Percentiles rank a stretch among this genome's conserved stretches.
Conservation (phyloP, 2,329 filamentous ascomycete genomes). For the Dothidotthia symphoricarpi region DNA sequence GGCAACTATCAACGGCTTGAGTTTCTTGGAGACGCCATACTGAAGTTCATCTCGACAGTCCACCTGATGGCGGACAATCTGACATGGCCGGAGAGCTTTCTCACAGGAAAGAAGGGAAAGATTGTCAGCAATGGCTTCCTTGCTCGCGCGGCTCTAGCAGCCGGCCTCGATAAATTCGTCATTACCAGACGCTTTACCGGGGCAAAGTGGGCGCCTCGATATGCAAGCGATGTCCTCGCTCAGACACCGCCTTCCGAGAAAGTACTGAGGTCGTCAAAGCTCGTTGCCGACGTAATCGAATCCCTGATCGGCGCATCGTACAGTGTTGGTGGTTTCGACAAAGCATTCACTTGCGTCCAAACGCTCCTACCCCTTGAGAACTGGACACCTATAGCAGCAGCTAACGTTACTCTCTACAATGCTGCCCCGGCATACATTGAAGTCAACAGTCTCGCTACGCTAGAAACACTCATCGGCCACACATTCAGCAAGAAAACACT, state of each 20-base stretch:
- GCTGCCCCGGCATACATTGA: slow-evolving; percentile 13
- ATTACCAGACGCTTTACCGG: slow-evolving; percentile 66
- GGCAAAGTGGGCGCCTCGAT: slow-evolving; percentile 68
- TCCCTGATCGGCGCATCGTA: slow-evolving; percentile 76
- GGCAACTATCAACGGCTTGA: slow-evolving; percentile 81
- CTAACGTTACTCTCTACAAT: slow-evolving; percentile 27
- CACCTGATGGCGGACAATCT: slow-evolving; percentile 62
- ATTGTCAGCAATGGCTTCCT: slow-evolving; percentile 76
- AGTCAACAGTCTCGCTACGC: slow-evolving; percentile 27
- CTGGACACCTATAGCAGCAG: slow-evolving; percentile 26
- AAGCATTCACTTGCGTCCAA: slow-evolving; percentile 61
- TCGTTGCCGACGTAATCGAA: slow-evolving; percentile 83
- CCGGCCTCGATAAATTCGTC: slow-evolving; percentile 71
- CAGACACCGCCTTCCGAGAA: slow-evolving; percentile 9
- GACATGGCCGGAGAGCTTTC: slow-evolving; percentile 71
- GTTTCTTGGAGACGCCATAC: slow-evolving; percentile 78
- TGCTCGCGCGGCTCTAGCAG: slow-evolving; percentile 60
- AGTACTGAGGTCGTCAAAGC: slow-evolving; percentile 66
- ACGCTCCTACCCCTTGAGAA: slow-evolving; percentile 63
- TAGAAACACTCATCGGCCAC: slow-evolving; percentile 71
- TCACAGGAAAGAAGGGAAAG: slow-evolving; percentile 66
- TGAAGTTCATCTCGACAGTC: slow-evolving; percentile 71
- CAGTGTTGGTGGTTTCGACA: slow-evolving; percentile 64
- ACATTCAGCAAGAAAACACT: slow-evolving; percentile 64
- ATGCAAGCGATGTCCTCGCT: slow-evolving; percentile 49